Evolutionary conservation across 495 filamentous ascomycete species (phyloP), one percentile per base, ranked within the genome.

Genomic region (Lasiosphaeris hirsuta): DNA sequence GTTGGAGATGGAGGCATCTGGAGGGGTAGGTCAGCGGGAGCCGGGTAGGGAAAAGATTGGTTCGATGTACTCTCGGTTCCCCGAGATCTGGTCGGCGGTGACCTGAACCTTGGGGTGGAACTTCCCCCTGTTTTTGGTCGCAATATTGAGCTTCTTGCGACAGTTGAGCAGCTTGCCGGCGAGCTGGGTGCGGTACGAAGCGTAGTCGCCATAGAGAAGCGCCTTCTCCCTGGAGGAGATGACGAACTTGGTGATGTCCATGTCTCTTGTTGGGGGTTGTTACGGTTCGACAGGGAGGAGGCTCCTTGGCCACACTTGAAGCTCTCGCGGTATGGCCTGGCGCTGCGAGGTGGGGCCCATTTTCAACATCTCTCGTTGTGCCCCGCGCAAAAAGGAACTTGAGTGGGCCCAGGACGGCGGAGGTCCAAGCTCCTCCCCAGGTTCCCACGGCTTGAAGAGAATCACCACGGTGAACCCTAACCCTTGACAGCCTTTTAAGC

Each of bases 241-340:
- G 54, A 97, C 79, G 57, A 88, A 92, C 51, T 83, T 83, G 15
- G 94, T 97, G 69, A 97, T 88, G 54, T 97, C 92, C 94, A 99
- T 97, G 18, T 34, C 7, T 57, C 30, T 15, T 15, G 14, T 14
- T 0, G 18, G 39, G 13, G 11, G 8, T 3, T 15, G 39, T 11
- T 41, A 7, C 14, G 14, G 11, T 41, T 41, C 8, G 39, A 3
- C 39, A 13, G 14, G 2, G 14, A 41, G 10, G 14, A 13, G 39
- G 39, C 39, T 2, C 0, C 0, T 17, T 17, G 18, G 19, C 43
- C 10, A 44, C 5, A 11, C 39, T 41, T 41, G 39, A 15, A 51
- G 11, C 17, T 15, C 46, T 36, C 40, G 35, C 49, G 35, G 19
- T 19, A 35, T 8, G 35, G 23, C 9, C 43, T 15, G 43, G 5